A percentile compares a stretch with the other conserved stretches of the same genome.
Evolutionary conservation across 176 grass and related monocot genomes (phyloP).

Genomic region (Avena eriantha): DNA sequence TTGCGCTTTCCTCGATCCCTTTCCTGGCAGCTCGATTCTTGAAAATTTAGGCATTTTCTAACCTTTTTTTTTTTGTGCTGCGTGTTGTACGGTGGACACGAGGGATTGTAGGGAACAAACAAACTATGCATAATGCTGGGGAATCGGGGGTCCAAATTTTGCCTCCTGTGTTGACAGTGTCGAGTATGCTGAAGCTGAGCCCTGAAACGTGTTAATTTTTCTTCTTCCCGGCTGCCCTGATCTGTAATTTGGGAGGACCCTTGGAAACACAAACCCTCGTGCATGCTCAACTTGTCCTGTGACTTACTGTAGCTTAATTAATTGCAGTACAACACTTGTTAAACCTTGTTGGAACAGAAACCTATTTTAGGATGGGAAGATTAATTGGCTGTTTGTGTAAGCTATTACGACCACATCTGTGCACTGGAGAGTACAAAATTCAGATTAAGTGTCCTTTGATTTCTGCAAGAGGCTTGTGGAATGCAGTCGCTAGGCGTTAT

Average conservation of each 20-base stretch:
- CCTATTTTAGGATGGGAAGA: not conserved
- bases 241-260: not conserved
- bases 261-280: not conserved
- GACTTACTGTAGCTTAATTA: slow-evolving; percentile 13
- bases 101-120: not conserved
- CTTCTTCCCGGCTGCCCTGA: slow-evolving; percentile 1
- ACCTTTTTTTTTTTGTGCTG: not conserved
- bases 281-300: not conserved
- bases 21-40: not conserved
- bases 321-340: not conserved
- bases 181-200: not conserved
- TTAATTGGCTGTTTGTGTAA: not conserved
- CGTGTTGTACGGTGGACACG: not conserved
- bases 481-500: not conserved
- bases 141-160: not conserved
- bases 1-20: not conserved
- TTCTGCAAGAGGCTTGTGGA: slow-evolving; percentile 7
- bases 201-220: slow-evolving; percentile 9
- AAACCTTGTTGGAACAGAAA: slow-evolving; percentile 5
- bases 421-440: not conserved
- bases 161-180: not conserved
- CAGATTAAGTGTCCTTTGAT: not conserved
- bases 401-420: not conserved
- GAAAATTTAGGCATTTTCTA: not conserved
- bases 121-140: not conserved